These are phyloP conservation scores for Conoideocrella luteorostrata DNA, from an alignment of 2,329 filamentous ascomycete genomes.

Conservation along the genomic window DNA sequence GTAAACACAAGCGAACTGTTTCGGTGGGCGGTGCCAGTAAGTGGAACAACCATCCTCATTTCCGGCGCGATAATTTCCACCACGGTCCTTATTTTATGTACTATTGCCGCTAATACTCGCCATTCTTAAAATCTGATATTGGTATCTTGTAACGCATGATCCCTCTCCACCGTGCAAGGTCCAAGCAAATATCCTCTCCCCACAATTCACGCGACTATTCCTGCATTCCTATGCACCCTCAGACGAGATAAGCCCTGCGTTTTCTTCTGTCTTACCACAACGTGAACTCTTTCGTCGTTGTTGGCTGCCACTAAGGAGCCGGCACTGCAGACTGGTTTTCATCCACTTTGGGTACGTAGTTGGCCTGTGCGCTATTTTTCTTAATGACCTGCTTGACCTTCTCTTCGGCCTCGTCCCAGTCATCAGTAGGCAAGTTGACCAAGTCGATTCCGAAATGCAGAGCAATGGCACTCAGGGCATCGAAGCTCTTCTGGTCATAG, in stretches of 20 bases:
- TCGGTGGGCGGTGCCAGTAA: too few relatives aligned
- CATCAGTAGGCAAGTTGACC: constrained; percentile 71
- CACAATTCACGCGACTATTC: neutral
- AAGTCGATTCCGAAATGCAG: constrained; percentile 74
- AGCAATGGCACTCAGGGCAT: constrained; percentile 73
- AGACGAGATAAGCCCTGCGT: too few relatives aligned
- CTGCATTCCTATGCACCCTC: neutral
- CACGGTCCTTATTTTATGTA: neutral
- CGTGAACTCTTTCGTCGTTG: constrained; percentile 8
- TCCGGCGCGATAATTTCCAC: too few relatives aligned
- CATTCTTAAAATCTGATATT: neutral
- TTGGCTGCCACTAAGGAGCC: constrained; percentile 23
- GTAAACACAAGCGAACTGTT: too few relatives aligned
- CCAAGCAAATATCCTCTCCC: neutral
- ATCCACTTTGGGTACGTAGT: constrained; percentile 42
- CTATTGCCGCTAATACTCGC: neutral
- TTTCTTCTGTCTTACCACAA: neutral
- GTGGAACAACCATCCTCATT: too few relatives aligned
- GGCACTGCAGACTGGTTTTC: constrained; percentile 23
- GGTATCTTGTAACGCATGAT: constrained; percentile 11
- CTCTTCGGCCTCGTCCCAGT: constrained; percentile 87
- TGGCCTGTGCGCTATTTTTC: constrained; percentile 53
- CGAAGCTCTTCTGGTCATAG: constrained; percentile 75
- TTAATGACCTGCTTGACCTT: constrained; percentile 78
- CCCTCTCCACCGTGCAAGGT: constrained; percentile 1